phyloP scores from a whole-genome alignment of 148 eudicot species.

The Suaeda aralocaspica region DNA sequence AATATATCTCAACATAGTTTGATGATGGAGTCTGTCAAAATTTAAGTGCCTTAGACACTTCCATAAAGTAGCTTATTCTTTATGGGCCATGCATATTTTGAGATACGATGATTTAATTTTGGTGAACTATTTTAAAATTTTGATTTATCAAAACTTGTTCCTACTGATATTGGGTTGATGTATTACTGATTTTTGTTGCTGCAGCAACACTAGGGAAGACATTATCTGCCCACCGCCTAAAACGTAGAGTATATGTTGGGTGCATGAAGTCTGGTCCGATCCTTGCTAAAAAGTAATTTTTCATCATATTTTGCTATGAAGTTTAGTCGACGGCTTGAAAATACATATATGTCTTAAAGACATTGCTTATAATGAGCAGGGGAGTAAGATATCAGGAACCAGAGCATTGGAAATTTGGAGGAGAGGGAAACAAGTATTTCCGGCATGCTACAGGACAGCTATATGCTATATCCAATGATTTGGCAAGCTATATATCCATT shows the following conservation, averaged over 20 bases:
- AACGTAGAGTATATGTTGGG: conserved; percentile 66
- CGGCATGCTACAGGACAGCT: conserved; percentile 74
- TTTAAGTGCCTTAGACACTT: neutral
- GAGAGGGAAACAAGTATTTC: conserved; percentile 59
- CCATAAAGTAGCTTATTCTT: neutral
- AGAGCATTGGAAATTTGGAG: conserved; percentile 77
- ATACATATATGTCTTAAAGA: conserved; percentile 8
- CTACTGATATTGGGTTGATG: neutral
- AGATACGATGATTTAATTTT: neutral
- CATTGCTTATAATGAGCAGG: conserved; percentile 31
- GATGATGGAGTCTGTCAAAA: too few relatives aligned
- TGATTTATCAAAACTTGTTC: neutral
- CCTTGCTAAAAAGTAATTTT: conserved; percentile 62
- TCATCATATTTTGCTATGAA: neutral
- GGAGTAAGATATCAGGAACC: conserved; percentile 74
- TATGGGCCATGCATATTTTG: neutral
- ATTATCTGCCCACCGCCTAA: conserved; percentile 51
- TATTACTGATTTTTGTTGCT: neutral
- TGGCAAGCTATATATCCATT: conserved; percentile 53
- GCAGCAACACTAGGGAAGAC: conserved; percentile 70
- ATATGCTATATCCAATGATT: conserved; percentile 63
- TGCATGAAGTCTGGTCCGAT: conserved; percentile 91
- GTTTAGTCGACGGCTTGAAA: neutral
- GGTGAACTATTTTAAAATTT: neutral
- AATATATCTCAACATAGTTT: too few relatives aligned